A percentile compares a stretch with the other conserved stretches of the same genome.
phyloP scores from a whole-genome alignment of 129 eudicot genomes.

The Lactuca saligna region DNA sequence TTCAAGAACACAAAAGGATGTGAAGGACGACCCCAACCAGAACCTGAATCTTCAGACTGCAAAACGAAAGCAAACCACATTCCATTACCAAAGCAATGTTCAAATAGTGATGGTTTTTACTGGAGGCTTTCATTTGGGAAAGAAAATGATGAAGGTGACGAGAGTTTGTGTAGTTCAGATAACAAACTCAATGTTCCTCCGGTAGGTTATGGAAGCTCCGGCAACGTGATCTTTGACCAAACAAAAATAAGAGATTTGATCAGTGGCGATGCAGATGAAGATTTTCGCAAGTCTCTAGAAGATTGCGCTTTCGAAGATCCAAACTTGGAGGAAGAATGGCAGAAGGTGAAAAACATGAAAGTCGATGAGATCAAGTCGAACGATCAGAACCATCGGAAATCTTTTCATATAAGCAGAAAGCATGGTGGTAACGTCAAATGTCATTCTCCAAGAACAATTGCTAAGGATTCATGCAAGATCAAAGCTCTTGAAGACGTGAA shows the following conservation, averaged over 20 bases:
- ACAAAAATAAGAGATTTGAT: slow-evolving; percentile 39
- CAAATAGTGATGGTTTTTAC: slow-evolving; percentile 4
- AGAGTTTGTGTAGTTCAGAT: slow-evolving; percentile 33
- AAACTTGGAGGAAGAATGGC: neutral
- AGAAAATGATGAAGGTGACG: slow-evolving; percentile 22
- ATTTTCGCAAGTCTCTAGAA: too few species aligned
- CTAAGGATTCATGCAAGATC: slow-evolving; percentile 54
- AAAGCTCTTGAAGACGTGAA: slow-evolving; percentile 64
- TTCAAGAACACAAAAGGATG: slow-evolving; percentile 38
- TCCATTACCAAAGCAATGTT: slow-evolving; percentile 21
- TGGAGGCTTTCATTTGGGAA: slow-evolving; percentile 3
- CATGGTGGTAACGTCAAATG: slow-evolving; percentile 39
- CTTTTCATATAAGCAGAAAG: slow-evolving; percentile 22
- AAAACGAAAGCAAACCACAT: slow-evolving; percentile 7
- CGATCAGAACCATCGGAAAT: slow-evolving; percentile 38
- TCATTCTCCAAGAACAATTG: slow-evolving; percentile 48
- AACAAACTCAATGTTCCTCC: slow-evolving; percentile 28
- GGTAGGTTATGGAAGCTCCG: slow-evolving; percentile 26
- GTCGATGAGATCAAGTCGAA: slow-evolving; percentile 34
- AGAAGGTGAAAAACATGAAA: slow-evolving; percentile 33
- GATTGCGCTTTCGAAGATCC: neutral
- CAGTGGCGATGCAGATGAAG: slow-evolving; percentile 17
- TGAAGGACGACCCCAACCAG: neutral
- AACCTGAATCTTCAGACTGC: slow-evolving; percentile 4
- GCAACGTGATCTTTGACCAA: slow-evolving; percentile 21